phyloP scores from a whole-genome alignment of 352 stramenopile species.

The Plasmopara halstedii region DNA sequence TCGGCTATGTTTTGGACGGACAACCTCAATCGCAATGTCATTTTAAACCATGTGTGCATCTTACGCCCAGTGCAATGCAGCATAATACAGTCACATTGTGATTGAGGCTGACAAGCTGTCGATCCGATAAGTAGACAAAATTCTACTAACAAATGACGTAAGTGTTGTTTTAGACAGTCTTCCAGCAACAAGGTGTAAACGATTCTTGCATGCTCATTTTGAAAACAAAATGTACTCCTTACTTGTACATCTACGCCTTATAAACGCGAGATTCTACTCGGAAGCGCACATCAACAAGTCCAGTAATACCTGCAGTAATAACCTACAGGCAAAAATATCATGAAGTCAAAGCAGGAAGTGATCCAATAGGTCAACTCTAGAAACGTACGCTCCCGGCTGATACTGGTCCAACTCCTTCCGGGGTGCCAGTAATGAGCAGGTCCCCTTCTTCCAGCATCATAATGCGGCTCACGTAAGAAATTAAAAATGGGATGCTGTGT shows the following conservation, averaged over 20 bases:
- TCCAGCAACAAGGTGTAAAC: no score
- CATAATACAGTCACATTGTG: no score
- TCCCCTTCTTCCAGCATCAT: conserved; percentile 83
- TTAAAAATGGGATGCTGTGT: conserved; percentile 68
- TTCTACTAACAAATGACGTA: no score
- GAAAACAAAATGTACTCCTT: background rate
- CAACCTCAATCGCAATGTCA: no score
- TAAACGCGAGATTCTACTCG: conserved; percentile 57
- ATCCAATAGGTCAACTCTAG: background rate
- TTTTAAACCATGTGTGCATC: no score
- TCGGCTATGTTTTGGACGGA: no score
- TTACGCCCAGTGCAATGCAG: no score
- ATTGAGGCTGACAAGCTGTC: no score
- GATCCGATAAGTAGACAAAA: no score
- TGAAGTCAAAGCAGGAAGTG: background rate
- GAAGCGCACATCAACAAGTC: conserved; percentile 59
- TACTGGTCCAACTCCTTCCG: conserved; percentile 66
- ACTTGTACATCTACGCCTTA: conserved; percentile 12
- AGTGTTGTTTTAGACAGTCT: no score
- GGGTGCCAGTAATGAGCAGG: conserved; percentile 80
- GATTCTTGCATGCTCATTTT: background rate
- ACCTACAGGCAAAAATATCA: conserved; percentile 16
- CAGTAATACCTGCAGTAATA: conserved; percentile 69
- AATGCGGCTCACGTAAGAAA: conserved; percentile 70
- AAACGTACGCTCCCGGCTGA: conserved; percentile 45